Base-by-base conservation (phyloP, 106 monocot genomes). In the Acorus gramineus region DNA sequence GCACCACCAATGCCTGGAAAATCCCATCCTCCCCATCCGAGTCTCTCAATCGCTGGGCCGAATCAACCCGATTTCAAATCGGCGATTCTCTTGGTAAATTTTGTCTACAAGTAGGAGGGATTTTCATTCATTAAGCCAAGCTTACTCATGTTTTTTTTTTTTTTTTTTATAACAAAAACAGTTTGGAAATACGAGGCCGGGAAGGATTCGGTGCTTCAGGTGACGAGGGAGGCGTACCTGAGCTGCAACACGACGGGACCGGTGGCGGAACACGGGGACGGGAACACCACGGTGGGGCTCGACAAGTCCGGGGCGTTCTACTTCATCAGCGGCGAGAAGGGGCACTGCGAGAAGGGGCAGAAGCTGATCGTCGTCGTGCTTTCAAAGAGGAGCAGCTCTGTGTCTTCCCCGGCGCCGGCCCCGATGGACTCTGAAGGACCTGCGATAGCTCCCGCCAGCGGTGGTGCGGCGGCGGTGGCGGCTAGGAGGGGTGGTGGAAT, bases 341-440 rank as follows among this genome's bases (percentile, higher is more conserved):
- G 74, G 44, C 79, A 75, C 1, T 93, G 93, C 56, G 66, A 65
- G 70, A 73, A 85, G 53, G 85, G 88, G 1, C 66, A 85, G 78
- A 85, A 78, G 82, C 57, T 93, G 48, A 73, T 82, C 43, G 85
- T 93, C 47, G 88, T 85, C 7, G 93, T 93, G 49, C 73, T 93
- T 70, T 66, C 87, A 0, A 52, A 59, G 52, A 69, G 62, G 63
- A 65, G 71, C 55, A 6, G 4, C 8, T 5, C 7, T 11, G 49
- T 14, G 9, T 10, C 53, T 2, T 50, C 74, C 4, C 67, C 73
- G 6, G 69, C 84, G 4, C 71, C 85, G 0, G 63, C 77, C 0
- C 71, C 85, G 5, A 45, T 47, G 8, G 64, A 64, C 45, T 49
- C 14, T 42, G 77, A 78, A 8, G 78, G 63, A 45, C 73, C 76